Evolutionary conservation across 2,329 filamentous ascomycete species (phyloP), one percentile per base, ranked within the genome.

Genomic region (Fusarium annulatum): DNA sequence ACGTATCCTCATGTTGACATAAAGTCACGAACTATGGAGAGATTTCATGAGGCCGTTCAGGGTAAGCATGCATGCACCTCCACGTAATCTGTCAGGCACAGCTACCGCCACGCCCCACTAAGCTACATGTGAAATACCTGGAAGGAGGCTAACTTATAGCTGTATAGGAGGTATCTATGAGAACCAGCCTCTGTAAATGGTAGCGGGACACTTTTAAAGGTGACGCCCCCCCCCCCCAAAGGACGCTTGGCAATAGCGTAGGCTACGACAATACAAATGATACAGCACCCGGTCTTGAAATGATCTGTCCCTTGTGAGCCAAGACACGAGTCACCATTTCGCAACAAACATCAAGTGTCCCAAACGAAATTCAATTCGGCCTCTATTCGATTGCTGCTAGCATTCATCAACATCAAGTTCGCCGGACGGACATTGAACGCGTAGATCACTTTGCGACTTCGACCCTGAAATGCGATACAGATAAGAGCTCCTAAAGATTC

Each of bases 241-340:
- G 39, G 49, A 69, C 71, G 64, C 71, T 64, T 74, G 68, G 58
- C 52, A 62, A 63, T 43, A 70, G 34, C 51, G 23, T 46, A 71
- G 61, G 69, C 74, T 75, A 67, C 74, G 65, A 76, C 74, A 59
- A 58, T 49, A 34, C 41, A 58, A 55, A 71, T 73, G 69, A 76
- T 71, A 76, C 53, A 69, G 51, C 67, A 26, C 26, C 18, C 38
- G 21, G 66, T 65, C 74, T 71, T 71, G 71, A 64, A 61, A 75
- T 71, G 61, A 76, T 76, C 74, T 76, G 74, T 75, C 74, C 64
- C 43, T 69, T 60, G 64, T 38, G 49, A 72, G 51, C 67, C 49
- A 59, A 75, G 61, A 63, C 65, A 74, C 59, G 30, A 64, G 56
- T 66, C 53, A 64, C 57, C 62, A 64, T 66, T 65, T 43, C 69